A percentile compares a stretch with the other conserved stretches of the same genome.
Conservation (phyloP, 306 rosid species). For the Lathyrus oleraceus region DNA sequence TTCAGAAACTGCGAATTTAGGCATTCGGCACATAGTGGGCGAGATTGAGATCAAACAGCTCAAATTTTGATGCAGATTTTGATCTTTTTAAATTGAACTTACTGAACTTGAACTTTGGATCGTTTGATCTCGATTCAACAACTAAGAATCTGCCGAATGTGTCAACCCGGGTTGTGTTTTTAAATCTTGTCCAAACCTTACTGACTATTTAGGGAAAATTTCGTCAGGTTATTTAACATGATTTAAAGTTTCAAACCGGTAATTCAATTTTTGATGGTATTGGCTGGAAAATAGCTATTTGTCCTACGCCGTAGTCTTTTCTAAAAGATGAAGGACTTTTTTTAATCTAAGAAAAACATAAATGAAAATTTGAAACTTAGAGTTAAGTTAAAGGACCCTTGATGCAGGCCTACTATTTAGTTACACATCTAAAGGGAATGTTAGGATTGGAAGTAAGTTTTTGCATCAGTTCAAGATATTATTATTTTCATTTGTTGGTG, state of each 20-base stretch:
- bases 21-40: too few relatives aligned
- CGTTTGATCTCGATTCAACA: too few relatives aligned
- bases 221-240: neutral
- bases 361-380: too few relatives aligned
- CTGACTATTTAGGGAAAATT: neutral
- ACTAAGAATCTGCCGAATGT: too few relatives aligned
- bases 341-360: too few relatives aligned
- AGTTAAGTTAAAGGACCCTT: neutral
- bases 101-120: too few relatives aligned
- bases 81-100: too few relatives aligned
- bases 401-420: neutral
- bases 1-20: neutral
- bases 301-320: neutral
- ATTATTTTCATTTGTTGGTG: neutral
- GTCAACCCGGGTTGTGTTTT: neutral
- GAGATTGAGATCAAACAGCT: too few relatives aligned
- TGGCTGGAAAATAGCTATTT: neutral
- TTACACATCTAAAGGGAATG: neutral
- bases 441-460: slow-evolving; percentile 19
- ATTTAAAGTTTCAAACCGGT: neutral
- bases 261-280: neutral
- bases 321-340: too few relatives aligned
- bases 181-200: slow-evolving; percentile 12
- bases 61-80: too few relatives aligned
- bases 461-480: neutral